Conservation (phyloP, 441 rosid species). For the Populus tomentosa region DNA sequence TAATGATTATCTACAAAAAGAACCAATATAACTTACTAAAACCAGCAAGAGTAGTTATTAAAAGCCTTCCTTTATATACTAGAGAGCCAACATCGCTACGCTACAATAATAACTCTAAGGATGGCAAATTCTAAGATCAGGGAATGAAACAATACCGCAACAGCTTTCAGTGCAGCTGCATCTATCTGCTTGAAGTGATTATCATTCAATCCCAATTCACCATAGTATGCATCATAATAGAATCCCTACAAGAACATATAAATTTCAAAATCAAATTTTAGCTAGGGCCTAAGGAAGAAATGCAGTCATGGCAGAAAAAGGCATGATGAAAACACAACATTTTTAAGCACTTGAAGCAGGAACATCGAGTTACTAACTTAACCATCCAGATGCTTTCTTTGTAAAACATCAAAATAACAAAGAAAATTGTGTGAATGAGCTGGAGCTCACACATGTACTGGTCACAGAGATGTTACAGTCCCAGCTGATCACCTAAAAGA, state of each 20-base stretch:
- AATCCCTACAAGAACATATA: slow-evolving; percentile 61
- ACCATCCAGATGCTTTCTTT: background rate
- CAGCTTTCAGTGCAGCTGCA: slow-evolving; percentile 68
- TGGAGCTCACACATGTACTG: background rate
- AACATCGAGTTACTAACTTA: background rate
- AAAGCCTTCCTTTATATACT: background rate
- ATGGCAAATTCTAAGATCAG: background rate
- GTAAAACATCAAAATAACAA: background rate
- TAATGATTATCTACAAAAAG: background rate
- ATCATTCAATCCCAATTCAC: slow-evolving; percentile 78
- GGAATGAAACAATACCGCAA: slow-evolving; percentile 45
- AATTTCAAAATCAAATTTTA: background rate
- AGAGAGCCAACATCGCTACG: background rate
- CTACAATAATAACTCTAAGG: background rate
- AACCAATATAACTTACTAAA: background rate
- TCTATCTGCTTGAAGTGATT: slow-evolving; percentile 77
- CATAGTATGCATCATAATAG: slow-evolving; percentile 94
- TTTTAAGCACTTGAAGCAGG: background rate
- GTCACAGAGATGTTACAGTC: background rate
- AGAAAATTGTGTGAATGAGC: background rate
- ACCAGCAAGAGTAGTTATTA: background rate
- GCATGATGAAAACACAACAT: background rate
- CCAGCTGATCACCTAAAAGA: background rate
- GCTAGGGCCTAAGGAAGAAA: background rate
- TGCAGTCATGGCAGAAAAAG: background rate